A percentile compares a stretch with the other conserved stretches of the same genome.
Conservation (phyloP, 305 asterid species). For the Salvia sclarea region DNA sequence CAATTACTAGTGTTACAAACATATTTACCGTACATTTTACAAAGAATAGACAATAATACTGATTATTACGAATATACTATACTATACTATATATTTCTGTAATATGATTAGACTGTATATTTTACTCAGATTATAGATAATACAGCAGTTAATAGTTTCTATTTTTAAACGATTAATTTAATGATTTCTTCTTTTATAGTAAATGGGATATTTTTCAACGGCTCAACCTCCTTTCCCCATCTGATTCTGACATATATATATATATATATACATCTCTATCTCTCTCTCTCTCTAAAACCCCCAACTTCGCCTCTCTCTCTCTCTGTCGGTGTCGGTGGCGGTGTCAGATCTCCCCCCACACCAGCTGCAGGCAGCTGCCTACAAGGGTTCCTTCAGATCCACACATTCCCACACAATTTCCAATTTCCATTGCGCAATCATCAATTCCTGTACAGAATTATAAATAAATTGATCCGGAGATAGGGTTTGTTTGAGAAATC, state of each 20-base stretch:
- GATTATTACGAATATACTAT: no score
- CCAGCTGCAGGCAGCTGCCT: conserved; percentile 40
- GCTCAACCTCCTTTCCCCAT: background rate
- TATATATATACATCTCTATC: background rate
- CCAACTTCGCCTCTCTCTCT: conserved; percentile 28
- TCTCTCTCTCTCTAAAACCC: conserved; percentile 44
- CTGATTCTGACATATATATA: conserved; percentile 14
- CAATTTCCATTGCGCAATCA: conserved; percentile 1
- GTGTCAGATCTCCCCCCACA: conserved; percentile 52
- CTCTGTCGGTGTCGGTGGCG: conserved; percentile 84
- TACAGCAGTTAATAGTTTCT: background rate
- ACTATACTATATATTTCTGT: background rate
- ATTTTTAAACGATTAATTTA: background rate
- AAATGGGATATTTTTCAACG: background rate
- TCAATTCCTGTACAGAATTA: conserved; percentile 16
- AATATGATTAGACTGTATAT: background rate
- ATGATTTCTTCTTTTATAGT: background rate
- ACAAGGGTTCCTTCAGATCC: conserved; percentile 57
- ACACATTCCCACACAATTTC: conserved; percentile 38
- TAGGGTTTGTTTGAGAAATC: no score
- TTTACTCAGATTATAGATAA: background rate
- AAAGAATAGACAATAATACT: no score
- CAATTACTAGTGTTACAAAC: no score
- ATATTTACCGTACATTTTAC: no score
- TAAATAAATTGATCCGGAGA: no score